Evolutionary conservation across 495 filamentous ascomycete species (phyloP).

Genomic region (Podospora conica): DNA sequence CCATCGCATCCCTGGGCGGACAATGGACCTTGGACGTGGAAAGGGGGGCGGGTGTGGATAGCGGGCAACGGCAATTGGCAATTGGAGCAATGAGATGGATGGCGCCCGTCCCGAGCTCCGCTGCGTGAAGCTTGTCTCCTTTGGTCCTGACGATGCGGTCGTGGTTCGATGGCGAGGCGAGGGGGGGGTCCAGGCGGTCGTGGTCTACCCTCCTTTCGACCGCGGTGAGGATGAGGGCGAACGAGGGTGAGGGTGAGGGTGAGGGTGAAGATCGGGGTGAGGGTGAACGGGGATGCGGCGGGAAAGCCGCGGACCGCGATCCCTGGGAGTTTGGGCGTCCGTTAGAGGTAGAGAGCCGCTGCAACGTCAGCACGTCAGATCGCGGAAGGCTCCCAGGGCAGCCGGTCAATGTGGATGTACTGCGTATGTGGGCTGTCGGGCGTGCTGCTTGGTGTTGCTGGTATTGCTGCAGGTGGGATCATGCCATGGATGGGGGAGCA

Average conservation of each 20-base stretch:
- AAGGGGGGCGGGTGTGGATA: background rate
- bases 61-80: background rate
- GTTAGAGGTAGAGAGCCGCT: background rate
- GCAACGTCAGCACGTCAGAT: background rate
- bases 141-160: background rate
- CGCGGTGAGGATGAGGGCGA: background rate
- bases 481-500: background rate
- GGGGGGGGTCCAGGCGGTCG: background rate
- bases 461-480: background rate
- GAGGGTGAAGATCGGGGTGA: background rate
- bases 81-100: background rate
- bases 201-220: too few relatives aligned
- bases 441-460: too few relatives aligned
- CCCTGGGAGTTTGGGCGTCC: background rate
- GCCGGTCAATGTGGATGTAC: background rate
- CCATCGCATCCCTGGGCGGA: background rate
- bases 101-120: background rate
- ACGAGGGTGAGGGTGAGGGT: background rate
- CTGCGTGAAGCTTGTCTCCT: background rate
- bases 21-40: background rate
- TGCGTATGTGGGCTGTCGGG: background rate
- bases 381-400: background rate
- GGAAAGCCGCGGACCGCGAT: background rate
- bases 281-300: background rate
- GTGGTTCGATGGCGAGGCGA: background rate